These are phyloP conservation scores for Paratinospora sagittata DNA, from an alignment of 164 flowering plant genomes.

Conservation along the genomic window DNA sequence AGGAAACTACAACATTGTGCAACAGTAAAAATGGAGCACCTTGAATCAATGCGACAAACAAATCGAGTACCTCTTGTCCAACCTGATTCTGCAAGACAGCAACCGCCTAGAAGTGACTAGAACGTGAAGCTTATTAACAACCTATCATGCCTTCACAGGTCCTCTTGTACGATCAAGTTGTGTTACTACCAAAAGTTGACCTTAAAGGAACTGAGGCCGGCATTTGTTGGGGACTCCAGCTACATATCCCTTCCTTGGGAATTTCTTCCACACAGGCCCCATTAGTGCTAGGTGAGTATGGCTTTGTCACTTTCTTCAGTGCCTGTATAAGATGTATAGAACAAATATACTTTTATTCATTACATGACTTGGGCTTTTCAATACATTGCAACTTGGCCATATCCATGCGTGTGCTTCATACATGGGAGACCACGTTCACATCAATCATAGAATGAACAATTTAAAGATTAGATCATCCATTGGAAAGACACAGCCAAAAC, in stretches of 20 bases:
- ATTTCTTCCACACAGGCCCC: constrained; percentile 23
- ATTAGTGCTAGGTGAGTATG: constrained; percentile 68
- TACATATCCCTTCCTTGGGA: constrained; percentile 32
- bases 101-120: background rate
- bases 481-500: background rate
- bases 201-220: constrained; percentile 42
- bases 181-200: constrained; percentile 66
- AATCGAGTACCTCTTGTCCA: background rate
- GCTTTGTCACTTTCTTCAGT: constrained; percentile 59
- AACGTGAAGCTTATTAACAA: background rate
- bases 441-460: background rate
- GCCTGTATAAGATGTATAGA: constrained; percentile 37
- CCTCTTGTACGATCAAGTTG: constrained; percentile 17
- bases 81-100: background rate
- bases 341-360: background rate
- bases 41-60: background rate
- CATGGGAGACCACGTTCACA: background rate
- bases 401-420: background rate
- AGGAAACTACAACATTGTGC: background rate
- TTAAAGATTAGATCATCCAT: background rate
- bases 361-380: constrained; percentile 2
- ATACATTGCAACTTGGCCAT: background rate
- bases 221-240: constrained; percentile 53
- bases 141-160: background rate
- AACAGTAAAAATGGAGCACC: background rate